Conservation (phyloP, 352 stramenopile species). For the Phytopythium helicoides region DNA sequence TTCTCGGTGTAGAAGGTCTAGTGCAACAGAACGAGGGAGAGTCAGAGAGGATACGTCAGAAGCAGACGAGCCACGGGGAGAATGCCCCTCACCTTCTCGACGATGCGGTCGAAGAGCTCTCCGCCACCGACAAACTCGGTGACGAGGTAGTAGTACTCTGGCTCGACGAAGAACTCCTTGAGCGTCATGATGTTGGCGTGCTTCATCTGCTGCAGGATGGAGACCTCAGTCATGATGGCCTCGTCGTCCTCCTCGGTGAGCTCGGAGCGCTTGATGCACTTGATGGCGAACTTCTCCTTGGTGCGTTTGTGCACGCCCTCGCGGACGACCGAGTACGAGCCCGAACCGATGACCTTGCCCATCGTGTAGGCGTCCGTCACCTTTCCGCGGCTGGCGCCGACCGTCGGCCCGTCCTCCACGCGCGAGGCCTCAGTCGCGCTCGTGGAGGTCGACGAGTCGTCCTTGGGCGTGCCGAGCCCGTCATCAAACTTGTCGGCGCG, state of each 20-base stretch:
- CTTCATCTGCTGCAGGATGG: slow-evolving; percentile 82
- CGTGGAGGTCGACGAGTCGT: slow-evolving; percentile 8
- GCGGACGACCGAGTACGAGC: slow-evolving; percentile 89
- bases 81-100: slow-evolving; percentile 73
- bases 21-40: neutral
- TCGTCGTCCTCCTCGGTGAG: slow-evolving; percentile 77
- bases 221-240: slow-evolving; percentile 72
- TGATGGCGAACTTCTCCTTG: slow-evolving; percentile 88
- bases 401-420: slow-evolving; percentile 16
- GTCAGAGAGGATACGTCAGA: slow-evolving; percentile 1
- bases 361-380: slow-evolving; percentile 74
- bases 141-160: slow-evolving; percentile 87
- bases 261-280: slow-evolving; percentile 81
- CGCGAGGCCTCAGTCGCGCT: slow-evolving; percentile 8
- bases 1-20: slow-evolving; percentile 84
- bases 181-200: slow-evolving; percentile 91
- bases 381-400: slow-evolving; percentile 31
- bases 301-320: slow-evolving; percentile 75
- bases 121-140: slow-evolving; percentile 85
- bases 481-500: slow-evolving; percentile 5
- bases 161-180: slow-evolving; percentile 89
- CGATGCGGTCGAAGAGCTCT: slow-evolving; percentile 90
- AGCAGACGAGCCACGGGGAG: neutral
- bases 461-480: slow-evolving; percentile 19
- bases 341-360: slow-evolving; percentile 84